phyloP scores from a whole-genome alignment of 495 filamentous ascomycete species.

The Aspergillus indologenus region DNA sequence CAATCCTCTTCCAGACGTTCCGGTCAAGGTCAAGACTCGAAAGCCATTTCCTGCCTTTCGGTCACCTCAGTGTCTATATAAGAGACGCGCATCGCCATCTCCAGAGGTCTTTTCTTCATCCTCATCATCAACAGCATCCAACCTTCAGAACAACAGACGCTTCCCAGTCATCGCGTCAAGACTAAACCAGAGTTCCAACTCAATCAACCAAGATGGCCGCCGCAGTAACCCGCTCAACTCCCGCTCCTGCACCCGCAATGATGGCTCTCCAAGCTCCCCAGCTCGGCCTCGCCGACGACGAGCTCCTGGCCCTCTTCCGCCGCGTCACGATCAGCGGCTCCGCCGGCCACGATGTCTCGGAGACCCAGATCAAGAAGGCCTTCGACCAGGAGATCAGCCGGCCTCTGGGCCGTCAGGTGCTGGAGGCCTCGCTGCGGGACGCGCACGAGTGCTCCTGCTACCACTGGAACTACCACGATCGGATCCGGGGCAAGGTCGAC shows the following conservation, averaged over 20 bases:
- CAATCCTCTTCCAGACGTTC: not conserved
- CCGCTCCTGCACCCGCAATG: not conserved
- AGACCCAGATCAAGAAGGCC: constrained; percentile 3
- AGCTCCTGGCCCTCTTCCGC: constrained; percentile 2
- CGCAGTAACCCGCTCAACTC: not conserved
- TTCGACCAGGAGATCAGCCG: constrained; percentile 4
- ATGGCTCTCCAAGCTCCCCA: constrained; percentile 1
- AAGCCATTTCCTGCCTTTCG: not conserved
- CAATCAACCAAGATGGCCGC: not conserved
- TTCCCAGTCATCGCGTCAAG: not conserved
- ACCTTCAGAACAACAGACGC: not conserved
- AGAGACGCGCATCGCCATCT: not conserved
- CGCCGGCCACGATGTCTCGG: constrained; percentile 1
- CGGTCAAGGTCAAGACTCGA: not conserved
- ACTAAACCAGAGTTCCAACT: not conserved
- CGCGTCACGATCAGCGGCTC: constrained; percentile 1
- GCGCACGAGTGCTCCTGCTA: not conserved
- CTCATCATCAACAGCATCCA: not conserved
- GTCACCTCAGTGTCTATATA: not conserved
- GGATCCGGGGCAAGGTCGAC: not conserved
- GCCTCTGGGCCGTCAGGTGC: constrained; percentile 2
- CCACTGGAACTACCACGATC: constrained; percentile 7
- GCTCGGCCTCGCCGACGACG: not conserved
- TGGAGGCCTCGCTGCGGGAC: not conserved
- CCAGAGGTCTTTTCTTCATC: not conserved